phyloP scores from a whole-genome alignment of 2,329 filamentous ascomycete genomes.

The Aspergillus tanneri region DNA sequence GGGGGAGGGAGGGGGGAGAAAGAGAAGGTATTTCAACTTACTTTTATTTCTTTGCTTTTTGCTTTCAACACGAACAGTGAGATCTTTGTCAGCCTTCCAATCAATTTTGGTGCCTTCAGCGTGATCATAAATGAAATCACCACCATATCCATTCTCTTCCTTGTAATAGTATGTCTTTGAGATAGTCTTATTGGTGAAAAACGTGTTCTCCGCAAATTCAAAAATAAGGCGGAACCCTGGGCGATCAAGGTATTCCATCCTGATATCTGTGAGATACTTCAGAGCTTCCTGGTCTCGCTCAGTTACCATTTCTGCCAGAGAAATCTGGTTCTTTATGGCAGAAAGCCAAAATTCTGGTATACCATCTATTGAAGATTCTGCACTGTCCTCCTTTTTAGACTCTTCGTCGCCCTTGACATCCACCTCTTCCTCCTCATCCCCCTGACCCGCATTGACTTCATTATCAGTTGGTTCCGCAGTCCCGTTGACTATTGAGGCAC shows the following conservation, averaged over 20 bases:
- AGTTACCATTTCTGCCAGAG: constrained; percentile 96
- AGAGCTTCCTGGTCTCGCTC: constrained; percentile 94
- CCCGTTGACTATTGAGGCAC: constrained; percentile 89
- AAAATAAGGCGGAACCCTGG: constrained; percentile 98
- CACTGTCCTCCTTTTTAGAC: constrained; percentile 47
- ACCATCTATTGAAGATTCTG: constrained; percentile 60
- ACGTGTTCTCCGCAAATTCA: constrained; percentile 92
- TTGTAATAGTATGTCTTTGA: constrained; percentile 99
- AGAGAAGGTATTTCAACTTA: constrained; percentile 54
- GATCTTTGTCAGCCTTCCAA: constrained; percentile 89
- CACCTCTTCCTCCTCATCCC: constrained; percentile 69
- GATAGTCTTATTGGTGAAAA: constrained; percentile 95
- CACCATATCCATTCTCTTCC: constrained; percentile 96
- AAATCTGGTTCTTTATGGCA: constrained; percentile 99
- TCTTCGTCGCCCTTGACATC: constrained; percentile 60
- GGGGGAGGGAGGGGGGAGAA: not conserved
- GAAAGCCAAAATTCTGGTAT: constrained; percentile 99
- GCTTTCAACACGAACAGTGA: constrained; percentile 92
- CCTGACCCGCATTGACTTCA: constrained; percentile 83
- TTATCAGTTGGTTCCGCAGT: constrained; percentile 78
- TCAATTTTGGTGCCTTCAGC: constrained; percentile 97
- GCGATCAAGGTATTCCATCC: constrained; percentile 98
- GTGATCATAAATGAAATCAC: constrained; percentile 99
- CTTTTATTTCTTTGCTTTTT: constrained; percentile 99
- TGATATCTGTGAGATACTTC: constrained; percentile 85